phyloP scores from a whole-genome alignment of 139 green algal species.

The Closterium sp. region DNA sequence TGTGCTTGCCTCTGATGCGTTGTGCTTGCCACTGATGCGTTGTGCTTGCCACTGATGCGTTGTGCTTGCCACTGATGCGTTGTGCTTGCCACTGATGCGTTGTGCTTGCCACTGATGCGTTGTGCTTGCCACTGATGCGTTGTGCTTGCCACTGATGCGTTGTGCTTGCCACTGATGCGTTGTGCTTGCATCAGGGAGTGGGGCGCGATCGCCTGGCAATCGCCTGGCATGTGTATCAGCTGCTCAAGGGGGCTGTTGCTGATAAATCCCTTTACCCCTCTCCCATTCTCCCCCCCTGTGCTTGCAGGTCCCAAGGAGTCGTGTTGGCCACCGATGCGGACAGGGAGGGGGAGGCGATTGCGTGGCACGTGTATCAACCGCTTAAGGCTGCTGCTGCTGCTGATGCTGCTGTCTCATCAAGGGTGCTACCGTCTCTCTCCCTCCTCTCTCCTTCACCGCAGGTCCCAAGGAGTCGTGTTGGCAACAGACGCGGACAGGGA shows the following conservation, averaged over 20 bases:
- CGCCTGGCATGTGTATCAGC: conserved; percentile 87
- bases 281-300: too few species aligned
- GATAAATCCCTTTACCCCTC: neutral
- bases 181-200: too few species aligned
- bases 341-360: conserved; percentile 87
- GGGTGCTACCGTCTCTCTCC: neutral
- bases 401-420: neutral
- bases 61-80: too few species aligned
- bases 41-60: too few species aligned
- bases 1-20: too few species aligned
- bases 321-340: conserved; percentile 94
- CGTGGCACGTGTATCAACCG: conserved; percentile 86
- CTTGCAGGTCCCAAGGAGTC: conserved; percentile 42
- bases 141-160: too few species aligned
- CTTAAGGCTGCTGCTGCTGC: conserved; percentile 42
- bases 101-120: too few species aligned
- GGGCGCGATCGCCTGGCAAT: too few species aligned
- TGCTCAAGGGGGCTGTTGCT: conserved; percentile 61
- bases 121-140: too few species aligned
- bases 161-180: too few species aligned
- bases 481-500: conserved; percentile 89
- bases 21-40: too few species aligned
- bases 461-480: conserved; percentile 66
- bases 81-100: too few species aligned
- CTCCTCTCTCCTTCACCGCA: neutral